Evolutionary conservation across 495 filamentous ascomycete species (phyloP), one percentile per base, ranked within the genome.

Genomic region (Talaromyces proteolyticus): DNA sequence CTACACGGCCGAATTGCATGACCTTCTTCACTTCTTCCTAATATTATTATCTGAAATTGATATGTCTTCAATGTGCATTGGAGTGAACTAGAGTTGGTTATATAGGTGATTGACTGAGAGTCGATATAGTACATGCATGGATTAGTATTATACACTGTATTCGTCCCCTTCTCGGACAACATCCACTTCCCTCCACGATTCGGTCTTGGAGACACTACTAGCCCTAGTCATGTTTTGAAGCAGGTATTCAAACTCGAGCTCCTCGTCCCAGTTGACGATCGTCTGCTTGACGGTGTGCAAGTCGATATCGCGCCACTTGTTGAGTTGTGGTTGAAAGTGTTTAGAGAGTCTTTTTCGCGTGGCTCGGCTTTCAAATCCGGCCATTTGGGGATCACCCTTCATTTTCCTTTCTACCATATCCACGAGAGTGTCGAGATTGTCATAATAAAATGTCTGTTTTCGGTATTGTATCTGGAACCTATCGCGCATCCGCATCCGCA

Each of bases 191-290:
- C 48, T 50, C 57, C 59, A 61, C 24, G 40, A 26, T 12, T 44
- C n/a, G n/a, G n/a, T n/a, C n/a, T n/a, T n/a, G n/a, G n/a, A n/a
- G n/a, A n/a, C n/a, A n/a, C n/a, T n/a, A n/a, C n/a, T n/a, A n/a
- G n/a, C n/a, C n/a, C n/a, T n/a, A n/a, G n/a, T n/a, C n/a, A n/a
- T n/a, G n/a, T n/a, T n/a, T n/a, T n/a, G n/a, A n/a, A 58, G 42
- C 16, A 57, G 42, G 4, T 45, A 47, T 21, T 64, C 59, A 41
- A 67, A 50, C 45, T 65, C 64, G 47, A 57, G 61, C 38, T 60
- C 59, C 52, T 65, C 64, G 23, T 67, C 62, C 64, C 64, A 67
- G n/a, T 21, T 1, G 38, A 50, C 49, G 6, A 62, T 39, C 4
- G 19, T 43, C 47, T 49, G 23, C 14, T 16, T 24, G 12, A 64